Base-by-base conservation (phyloP, 2,329 filamentous ascomycete species). In the Ophiocordyceps camponoti-floridani region DNA sequence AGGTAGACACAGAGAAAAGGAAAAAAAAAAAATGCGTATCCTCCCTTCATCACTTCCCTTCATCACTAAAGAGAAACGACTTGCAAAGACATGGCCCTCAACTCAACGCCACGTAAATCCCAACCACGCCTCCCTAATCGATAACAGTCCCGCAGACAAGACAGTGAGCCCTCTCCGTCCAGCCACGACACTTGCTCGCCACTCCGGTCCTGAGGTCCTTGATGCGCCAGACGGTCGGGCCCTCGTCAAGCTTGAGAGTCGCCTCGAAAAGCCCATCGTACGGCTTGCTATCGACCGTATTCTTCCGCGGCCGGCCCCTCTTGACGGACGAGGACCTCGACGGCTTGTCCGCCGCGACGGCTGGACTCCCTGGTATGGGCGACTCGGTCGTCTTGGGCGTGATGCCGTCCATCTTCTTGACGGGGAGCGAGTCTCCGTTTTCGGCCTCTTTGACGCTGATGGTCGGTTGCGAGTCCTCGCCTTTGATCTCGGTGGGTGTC, bases 231-330 rank as follows among this genome's bases (percentile, higher is more conserved):
- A 64, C 55, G 1, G 71, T 67, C 16, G 69, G 68, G 4, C 64
- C 67, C 4, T 60, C 57, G 37, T 68, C 66, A 53, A 70, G 66
- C 48, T 62, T 61, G 23, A 77, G 59, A 2, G 56, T 60, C 4
- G 68, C 73, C 43, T 71, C 62, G 46, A 77, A 77, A 5, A 71
- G 56, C 0, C 68, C 69, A 38, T 67, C 58, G 53, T 73, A 76
- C 2, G 69, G 68, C 51, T 66, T 70, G 44, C 55, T 51, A 28
- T 59, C 58, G 31, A 56, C 50, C 3, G 49, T 3, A 23, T 3
- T 44, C 50, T 63, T 62, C 47, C 61, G 67, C 51, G 64, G 65
- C 8, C 62, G 60, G 51, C 49, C 57, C 56, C 52, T 66, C 54
- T 57, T 58, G 27, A 54, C 52, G 7, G 53, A 53, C 19, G 47